Evolutionary conservation across 768 basidiomycete genomes (phyloP).

Genomic region (Sporobolomyces phaffii): DNA sequence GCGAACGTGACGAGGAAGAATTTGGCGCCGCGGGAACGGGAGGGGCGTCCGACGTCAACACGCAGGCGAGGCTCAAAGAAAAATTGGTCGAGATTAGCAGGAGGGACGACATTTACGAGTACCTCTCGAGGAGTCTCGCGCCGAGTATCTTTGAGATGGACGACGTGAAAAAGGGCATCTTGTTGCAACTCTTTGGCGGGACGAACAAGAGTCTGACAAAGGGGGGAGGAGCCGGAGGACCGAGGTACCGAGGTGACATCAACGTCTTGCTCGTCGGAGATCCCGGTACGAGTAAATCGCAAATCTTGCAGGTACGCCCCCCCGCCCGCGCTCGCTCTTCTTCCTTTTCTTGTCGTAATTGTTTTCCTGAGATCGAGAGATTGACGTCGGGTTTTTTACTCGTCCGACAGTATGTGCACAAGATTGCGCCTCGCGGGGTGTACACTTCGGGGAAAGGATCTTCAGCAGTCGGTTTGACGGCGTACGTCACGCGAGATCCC

Average conservation of each 20-base stretch:
- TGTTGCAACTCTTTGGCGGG: slow-evolving; percentile 92
- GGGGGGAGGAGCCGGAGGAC: slow-evolving; percentile 92
- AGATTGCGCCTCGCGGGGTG: slow-evolving; percentile 94
- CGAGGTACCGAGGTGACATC: slow-evolving; percentile 94
- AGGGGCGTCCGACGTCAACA: slow-evolving; percentile 49
- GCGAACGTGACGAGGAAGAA: slow-evolving; percentile 45
- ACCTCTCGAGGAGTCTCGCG: slow-evolving; percentile 75
- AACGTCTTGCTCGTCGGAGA: slow-evolving; percentile 96
- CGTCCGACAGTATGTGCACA: slow-evolving; percentile 87
- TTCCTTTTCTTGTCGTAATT: not conserved
- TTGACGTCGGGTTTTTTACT: slow-evolving; percentile 22
- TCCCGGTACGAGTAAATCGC: slow-evolving; percentile 93
- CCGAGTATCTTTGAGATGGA: slow-evolving; percentile 98
- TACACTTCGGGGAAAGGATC: slow-evolving; percentile 98
- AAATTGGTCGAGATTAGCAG: slow-evolving; percentile 67
- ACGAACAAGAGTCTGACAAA: slow-evolving; percentile 91
- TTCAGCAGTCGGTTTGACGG: slow-evolving; percentile 95
- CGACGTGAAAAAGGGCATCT: slow-evolving; percentile 96
- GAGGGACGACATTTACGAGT: slow-evolving; percentile 75
- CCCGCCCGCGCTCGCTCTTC: no score
- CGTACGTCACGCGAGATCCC: slow-evolving; percentile 95
- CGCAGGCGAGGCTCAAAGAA: slow-evolving; percentile 54
- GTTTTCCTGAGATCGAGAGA: no score
- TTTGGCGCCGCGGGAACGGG: slow-evolving; percentile 5
- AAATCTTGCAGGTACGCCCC: slow-evolving; percentile 72